Evolutionary conservation across 1,284 basidiomycete species (phyloP), one percentile per base, ranked within the genome.

Genomic region (Coniferiporia sulphurascens): DNA sequence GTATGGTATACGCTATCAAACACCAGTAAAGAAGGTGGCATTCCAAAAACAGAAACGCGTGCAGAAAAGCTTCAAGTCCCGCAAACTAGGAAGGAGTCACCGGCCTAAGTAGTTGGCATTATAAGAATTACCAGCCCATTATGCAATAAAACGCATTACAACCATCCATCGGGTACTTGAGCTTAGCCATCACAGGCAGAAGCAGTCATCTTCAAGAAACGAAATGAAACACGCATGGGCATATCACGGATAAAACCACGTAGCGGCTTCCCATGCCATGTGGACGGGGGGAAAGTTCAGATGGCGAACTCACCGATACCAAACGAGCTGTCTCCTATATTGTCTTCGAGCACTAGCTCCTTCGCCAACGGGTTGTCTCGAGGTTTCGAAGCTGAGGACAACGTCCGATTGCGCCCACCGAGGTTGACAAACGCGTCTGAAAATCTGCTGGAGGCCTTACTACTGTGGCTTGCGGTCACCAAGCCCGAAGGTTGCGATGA

Each of bases 401-500:
- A 36, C 12, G 56, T 55, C 19, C 60, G 51, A 36, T 27, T 51
- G 52, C 60, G 60, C 9, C 60, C 60, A 41, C 43, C 38, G 2
- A 62, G 45, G 48, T 50, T 51, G 19, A 52, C 52, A 41, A 62
- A 55, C 22, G 60, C 60, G 32, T 62, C 60, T 35, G 60, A 58
- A 51, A 62, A 52, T 52, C 60, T 56, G 32, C 52, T 38, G 27
- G 46, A 48, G 15, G 56, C n/a, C 48, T 58, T 62, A 52, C 41
- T 55, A 48, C 34, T 44, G 43, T 50, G 27, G 27, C 52, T 58
- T 22, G 51, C 45, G 51, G 60, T 58, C 32, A 52, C 51, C 55
- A 53, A 48, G 48, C 52, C 46, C 35, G 52, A 46, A 52, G 32
- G 60, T 55, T 58, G 60, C 35, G 56, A 62, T 13, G 60, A 54